Base-by-base conservation (phyloP, 2,329 filamentous ascomycete species). In the Fusarium nelsonii region DNA sequence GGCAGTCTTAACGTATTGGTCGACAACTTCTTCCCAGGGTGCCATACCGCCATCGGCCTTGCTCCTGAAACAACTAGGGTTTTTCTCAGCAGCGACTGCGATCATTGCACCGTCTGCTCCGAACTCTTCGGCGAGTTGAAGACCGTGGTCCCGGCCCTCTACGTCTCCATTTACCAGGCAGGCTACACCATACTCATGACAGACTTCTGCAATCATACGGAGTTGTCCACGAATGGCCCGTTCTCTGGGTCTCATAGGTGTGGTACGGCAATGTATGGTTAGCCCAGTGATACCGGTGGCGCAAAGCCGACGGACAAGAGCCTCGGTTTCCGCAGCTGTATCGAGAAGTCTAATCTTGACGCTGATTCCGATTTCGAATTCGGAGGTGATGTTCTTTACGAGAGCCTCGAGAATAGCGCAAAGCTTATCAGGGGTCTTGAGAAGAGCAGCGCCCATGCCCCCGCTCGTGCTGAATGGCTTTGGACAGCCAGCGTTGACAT, bases 101-200 rank as follows among this genome's bases (percentile, higher is more conserved):
- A 99, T 98, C 96, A 99, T 99, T 64, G 93, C 96, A 8, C 94
- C 95, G 75, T 98, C 94, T 8, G 92, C 92, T n/a, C 90, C 91
- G 76, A 88, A 97, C 77, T 97, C 91, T 28, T 87, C 75, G 65
- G 94, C 90, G 8, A 99, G 84, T 62, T 83, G 78, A 9, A 92
- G 76, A 0, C 90, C 95, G 62, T 97, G 84, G 51, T 93, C 91
- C 56, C 92, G 88, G 37, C 84, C 88, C 56, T 86, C 88, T 0
- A 99, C 94, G 75, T 99, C 96, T 48, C 96, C 96, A 76, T 99
- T 99, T 90, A 98, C 94, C 40, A 98, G 81, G 76, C 95, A 97
- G 10, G 95, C 94, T 4, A 99, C 94, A 30, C 95, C 95, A 12
- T 90, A 90, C 69, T 94, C 90, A 68, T 87, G 90, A 76, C 96